Percentiles rank a stretch among this genome's conserved stretches.
Conservation (phyloP, 108 stramenopile genomes). For the Cyclotella cryptica region DNA sequence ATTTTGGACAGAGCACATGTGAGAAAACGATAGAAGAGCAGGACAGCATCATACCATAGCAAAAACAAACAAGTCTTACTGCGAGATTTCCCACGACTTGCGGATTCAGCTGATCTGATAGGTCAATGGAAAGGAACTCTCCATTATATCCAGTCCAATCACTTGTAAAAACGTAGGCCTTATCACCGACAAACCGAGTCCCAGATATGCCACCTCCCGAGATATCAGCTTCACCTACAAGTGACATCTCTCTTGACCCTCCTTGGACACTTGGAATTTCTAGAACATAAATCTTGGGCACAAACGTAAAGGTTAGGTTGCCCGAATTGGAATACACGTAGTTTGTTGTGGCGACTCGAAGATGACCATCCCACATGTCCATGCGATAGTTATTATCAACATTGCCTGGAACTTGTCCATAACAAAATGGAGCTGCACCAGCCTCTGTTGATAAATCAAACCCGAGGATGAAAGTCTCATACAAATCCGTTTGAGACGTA, state of each 20-base stretch:
- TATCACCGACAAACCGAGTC: constrained; percentile 12
- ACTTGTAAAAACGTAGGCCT: constrained; percentile 10
- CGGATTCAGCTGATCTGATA: constrained; percentile 5
- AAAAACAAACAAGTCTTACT: constrained; percentile 5
- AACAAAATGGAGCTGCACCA: not conserved
- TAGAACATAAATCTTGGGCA: constrained; percentile 14
- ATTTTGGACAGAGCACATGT: not conserved
- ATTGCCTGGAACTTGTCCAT: constrained; percentile 5
- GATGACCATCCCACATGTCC: constrained; percentile 1
- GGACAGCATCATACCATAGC: not conserved
- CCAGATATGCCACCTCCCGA: not conserved
- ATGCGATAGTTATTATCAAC: not conserved
- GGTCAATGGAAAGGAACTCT: not conserved
- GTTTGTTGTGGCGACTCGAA: constrained; percentile 6
- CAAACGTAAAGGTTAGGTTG: not conserved
- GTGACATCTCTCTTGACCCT: not conserved
- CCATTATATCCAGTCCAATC: not conserved
- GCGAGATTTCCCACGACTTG: not conserved
- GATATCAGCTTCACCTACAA: constrained; percentile 14
- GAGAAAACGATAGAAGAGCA: not conserved
- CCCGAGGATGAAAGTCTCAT: constrained; percentile 10
- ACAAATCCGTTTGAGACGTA: not conserved
- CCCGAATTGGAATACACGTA: not conserved
- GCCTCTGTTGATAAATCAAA: constrained; percentile 8
- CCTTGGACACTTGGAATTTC: constrained; percentile 1